Percentiles rank a stretch among this genome's conserved stretches.
phyloP scores from a whole-genome alignment of 352 stramenopile genomes.

The Plasmopara muralis region DNA sequence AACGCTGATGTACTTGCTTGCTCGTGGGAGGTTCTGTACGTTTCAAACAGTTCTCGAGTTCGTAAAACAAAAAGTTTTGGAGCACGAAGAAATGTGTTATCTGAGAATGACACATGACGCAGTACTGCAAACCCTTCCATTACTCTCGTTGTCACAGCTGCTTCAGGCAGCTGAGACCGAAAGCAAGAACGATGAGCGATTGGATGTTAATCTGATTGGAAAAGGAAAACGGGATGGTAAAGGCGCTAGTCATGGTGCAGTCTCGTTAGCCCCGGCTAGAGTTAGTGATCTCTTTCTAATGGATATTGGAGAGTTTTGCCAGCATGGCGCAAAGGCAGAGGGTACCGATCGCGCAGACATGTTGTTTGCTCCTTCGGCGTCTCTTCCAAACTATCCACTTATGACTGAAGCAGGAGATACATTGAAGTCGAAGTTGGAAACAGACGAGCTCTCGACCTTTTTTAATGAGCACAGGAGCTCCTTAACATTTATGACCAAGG shows the following conservation, averaged over 20 bases:
- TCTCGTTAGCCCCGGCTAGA: slow-evolving; percentile 29
- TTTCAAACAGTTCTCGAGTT: slow-evolving; percentile 50
- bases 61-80: slow-evolving; percentile 45
- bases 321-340: slow-evolving; percentile 15
- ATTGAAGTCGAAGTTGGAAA: slow-evolving; percentile 34
- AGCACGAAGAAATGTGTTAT: slow-evolving; percentile 75
- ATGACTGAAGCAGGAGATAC: background rate
- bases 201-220: slow-evolving; percentile 33
- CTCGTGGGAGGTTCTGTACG: slow-evolving; percentile 55
- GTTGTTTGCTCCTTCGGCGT: slow-evolving; percentile 38
- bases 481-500: slow-evolving; percentile 42
- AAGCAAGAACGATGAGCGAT: slow-evolving; percentile 35
- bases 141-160: slow-evolving; percentile 45
- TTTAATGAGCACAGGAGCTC: slow-evolving; percentile 47
- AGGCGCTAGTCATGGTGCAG: slow-evolving; percentile 5
- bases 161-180: slow-evolving; percentile 23
- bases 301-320: slow-evolving; percentile 37
- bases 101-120: slow-evolving; percentile 60
- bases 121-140: slow-evolving; percentile 38
- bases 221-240: slow-evolving; percentile 17
- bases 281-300: slow-evolving; percentile 72
- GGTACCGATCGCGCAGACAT: slow-evolving; percentile 46
- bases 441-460: slow-evolving; percentile 35
- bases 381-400: slow-evolving; percentile 5
- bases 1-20: slow-evolving; percentile 63